Conservation (phyloP, 371 early-diverging fungal genomes). For the Syncephalastrum monosporum region DNA sequence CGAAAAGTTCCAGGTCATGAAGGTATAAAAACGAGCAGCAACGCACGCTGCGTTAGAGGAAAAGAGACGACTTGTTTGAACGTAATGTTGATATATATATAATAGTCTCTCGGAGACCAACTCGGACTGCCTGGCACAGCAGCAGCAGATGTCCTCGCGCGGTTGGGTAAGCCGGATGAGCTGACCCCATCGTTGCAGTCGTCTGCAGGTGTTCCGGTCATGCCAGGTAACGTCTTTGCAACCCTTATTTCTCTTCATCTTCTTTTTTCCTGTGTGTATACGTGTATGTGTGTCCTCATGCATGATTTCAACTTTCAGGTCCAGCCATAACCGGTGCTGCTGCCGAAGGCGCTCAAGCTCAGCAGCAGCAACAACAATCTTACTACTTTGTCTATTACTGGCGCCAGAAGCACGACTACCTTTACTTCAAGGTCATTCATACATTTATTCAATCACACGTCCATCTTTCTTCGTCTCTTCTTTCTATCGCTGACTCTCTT, state of each 20-base stretch:
- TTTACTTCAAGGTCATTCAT: slow-evolving; percentile 48
- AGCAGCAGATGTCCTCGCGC: slow-evolving; percentile 35
- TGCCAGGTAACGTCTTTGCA: slow-evolving; percentile 35
- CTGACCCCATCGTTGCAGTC: slow-evolving; percentile 33
- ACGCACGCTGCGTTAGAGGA: not conserved
- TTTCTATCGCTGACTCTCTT: not conserved
- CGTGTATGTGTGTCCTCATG: not conserved
- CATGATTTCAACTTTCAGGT: slow-evolving; percentile 13
- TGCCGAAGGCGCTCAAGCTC: slow-evolving; percentile 8
- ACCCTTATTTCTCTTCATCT: too few relatives aligned
- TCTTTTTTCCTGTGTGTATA: too few relatives aligned
- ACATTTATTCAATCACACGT: not conserved
- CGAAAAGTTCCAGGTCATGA: slow-evolving; percentile 51
- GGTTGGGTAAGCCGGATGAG: slow-evolving; percentile 59
- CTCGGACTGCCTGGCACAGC: slow-evolving; percentile 47
- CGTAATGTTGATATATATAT: not conserved
- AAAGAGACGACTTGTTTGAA: not conserved
- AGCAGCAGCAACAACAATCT: slow-evolving; percentile 17
- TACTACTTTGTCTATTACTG: slow-evolving; percentile 60
- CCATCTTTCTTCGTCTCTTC: not conserved
- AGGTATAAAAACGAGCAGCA: slow-evolving; percentile 21
- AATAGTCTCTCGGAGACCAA: slow-evolving; percentile 38
- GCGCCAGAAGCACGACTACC: slow-evolving; percentile 63
- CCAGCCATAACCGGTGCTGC: slow-evolving; percentile 14
- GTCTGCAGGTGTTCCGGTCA: slow-evolving; percentile 24